Base-by-base conservation (phyloP, 2,329 filamentous ascomycete genomes). In the Malbranchea zuffiana region DNA sequence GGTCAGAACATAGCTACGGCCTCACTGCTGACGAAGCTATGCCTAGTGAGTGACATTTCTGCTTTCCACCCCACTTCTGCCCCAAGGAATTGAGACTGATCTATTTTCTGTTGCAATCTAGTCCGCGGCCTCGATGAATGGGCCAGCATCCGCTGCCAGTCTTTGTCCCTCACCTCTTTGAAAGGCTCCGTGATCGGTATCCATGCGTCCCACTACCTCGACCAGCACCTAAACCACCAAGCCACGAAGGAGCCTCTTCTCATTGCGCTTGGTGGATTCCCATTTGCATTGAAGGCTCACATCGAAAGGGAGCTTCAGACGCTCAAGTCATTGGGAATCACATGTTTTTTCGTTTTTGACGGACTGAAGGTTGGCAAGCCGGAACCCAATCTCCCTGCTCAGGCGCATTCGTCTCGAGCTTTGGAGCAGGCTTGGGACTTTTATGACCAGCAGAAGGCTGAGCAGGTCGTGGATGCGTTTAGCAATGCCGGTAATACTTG, bases 331-430 rank as follows among this genome's bases (percentile, higher is more conserved):
- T 66, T 78, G 50, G 73, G 74, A 13, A 79, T 93, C 35, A 75
- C 68, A n/a, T 83, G 83, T 2, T 66, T 92, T 45, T 96, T 98
- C 58, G 71, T 98, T 35, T 98, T 98, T 61, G 83, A 88, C 57
- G 90, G 90, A 23, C 74, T 94, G 51, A 76, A 85, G 25, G 72
- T 86, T 43, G 77, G 78, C 25, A 82, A 81, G 40, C 80, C 82
- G 52, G 79, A 87, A 51, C 76, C 82, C 31, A 62, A 66, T 7
- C 67, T 71, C 43, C 57, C 57, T 20, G 69, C 78, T 42, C 67
- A 77, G 16, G 69, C 80, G 37, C 71, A 76, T 47, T 73, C 74
- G 30, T 75, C 74, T 17, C 72, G 72, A 32, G 78, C 79, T 47
- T 85, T 84, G 35, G 74, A 82, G 47, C 67, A 79, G 40, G 90